A percentile compares a stretch with the other conserved stretches of the same genome.
phyloP scores from a whole-genome alignment of 495 filamentous ascomycete species.

The Terfezia boudieri region DNA sequence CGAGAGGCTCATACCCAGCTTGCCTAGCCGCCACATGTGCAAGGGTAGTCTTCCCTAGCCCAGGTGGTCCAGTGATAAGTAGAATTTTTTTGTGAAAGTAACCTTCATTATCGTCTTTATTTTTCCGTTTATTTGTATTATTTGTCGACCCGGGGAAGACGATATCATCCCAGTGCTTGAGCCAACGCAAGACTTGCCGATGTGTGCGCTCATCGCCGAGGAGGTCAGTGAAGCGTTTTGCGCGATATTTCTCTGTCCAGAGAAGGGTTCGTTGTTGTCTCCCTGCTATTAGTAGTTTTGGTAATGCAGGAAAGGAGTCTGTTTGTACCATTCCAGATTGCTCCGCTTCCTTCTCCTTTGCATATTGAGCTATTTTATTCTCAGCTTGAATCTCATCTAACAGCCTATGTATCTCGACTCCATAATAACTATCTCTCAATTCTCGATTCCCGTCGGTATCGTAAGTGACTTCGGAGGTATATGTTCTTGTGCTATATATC shows the following conservation, averaged over 20 bases:
- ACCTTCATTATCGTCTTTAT: conserved; percentile 32
- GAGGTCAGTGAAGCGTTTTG: conserved; percentile 73
- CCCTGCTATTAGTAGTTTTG: background rate
- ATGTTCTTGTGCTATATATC: background rate
- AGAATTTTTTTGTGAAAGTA: conserved; percentile 63
- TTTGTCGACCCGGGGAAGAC: conserved; percentile 47
- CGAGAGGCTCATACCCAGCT: conserved; percentile 83
- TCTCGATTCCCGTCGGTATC: background rate
- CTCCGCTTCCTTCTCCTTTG: conserved; percentile 22
- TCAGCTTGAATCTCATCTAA: conserved; percentile 18
- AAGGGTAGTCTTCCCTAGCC: conserved; percentile 84
- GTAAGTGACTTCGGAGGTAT: background rate
- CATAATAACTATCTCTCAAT: conserved; percentile 55
- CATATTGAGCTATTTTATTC: conserved; percentile 29
- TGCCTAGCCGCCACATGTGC: conserved; percentile 91
- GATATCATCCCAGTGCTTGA: conserved; percentile 80
- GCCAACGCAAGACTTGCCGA: conserved; percentile 72
- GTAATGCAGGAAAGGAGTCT: background rate
- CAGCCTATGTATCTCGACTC: conserved; percentile 66
- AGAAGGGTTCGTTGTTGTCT: conserved; percentile 23
- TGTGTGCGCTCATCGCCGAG: conserved; percentile 90
- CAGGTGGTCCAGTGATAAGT: conserved; percentile 72
- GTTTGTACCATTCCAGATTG: background rate
- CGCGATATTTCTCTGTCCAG: conserved; percentile 85
- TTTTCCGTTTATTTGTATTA: conserved; percentile 20